Base-by-base conservation (phyloP, 148 eudicot genomes). In the Talinum fruticosum region DNA sequence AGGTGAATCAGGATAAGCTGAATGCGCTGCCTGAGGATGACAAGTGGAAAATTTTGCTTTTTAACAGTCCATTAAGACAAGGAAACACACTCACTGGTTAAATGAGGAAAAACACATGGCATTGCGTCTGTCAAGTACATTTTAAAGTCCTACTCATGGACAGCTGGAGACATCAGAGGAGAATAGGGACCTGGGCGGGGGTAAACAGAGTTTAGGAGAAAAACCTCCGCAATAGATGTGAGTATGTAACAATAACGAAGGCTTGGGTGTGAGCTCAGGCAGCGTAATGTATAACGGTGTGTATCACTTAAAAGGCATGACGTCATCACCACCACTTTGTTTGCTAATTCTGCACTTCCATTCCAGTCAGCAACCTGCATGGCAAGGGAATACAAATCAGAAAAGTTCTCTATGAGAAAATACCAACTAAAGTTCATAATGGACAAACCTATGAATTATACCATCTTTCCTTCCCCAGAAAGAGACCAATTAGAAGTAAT, bases 161-260 rank as follows among this genome's bases (percentile, higher is more conserved):
- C 44, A 41, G 8, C n/a, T 57, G 62, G 23, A 66, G 65, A 13
- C n/a, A n/a, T n/a, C n/a, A n/a, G 13, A 14, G 26, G 8, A 51
- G 6, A 29, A 26, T 51, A 64, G 26, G 18, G 34, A 28, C 15
- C 57, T 15, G 26, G 44, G 30, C 28, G 54, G 36, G 29, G 66
- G 5, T 38, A 35, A 59, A 47, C 15, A 62, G 76, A 53, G 30
- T 24, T 37, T 57, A 41, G 54, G 68, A 76, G 66, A 82, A 75
- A 71, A 64, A 96, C 99, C 99, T 96, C 99, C 74, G 99, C 92
- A 64, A 96, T 90, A 69, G 97, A 89, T 16, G 98, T 96, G 75
- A 89, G 90, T 71, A 96, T 83, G 76, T 77, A 81, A 86, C 99
- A 96, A 18, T 35, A 59, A 71, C 75, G 74, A 83, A 91, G 82